Conservation (phyloP, 495 filamentous ascomycete species). For the Rhypophila decipiens region DNA sequence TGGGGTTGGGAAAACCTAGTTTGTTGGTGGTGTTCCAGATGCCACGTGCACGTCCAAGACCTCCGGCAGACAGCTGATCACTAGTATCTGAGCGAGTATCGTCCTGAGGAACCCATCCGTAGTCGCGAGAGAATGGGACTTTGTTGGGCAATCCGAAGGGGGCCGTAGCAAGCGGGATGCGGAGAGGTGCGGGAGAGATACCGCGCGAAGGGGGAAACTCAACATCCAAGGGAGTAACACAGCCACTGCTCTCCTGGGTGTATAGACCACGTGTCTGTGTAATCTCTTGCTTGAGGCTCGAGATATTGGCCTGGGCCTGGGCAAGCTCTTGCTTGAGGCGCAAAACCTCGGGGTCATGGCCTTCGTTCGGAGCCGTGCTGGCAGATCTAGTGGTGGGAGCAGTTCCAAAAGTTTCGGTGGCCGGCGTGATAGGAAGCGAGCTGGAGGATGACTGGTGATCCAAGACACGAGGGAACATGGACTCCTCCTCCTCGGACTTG, state of each 20-base stretch:
- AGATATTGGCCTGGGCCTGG: slow-evolving; percentile 72
- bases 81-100: slow-evolving; percentile 61
- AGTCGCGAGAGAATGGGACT: slow-evolving; percentile 46
- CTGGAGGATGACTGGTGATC: slow-evolving; percentile 44
- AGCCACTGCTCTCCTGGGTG: slow-evolving; percentile 31
- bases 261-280: slow-evolving; percentile 63
- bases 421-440: slow-evolving; percentile 53
- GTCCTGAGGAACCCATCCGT: slow-evolving; percentile 58
- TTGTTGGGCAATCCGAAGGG: slow-evolving; percentile 48
- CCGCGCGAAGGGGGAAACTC: slow-evolving; percentile 19
- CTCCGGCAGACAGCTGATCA: slow-evolving; percentile 54
- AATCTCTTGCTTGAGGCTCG: slow-evolving; percentile 76
- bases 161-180: slow-evolving; percentile 21
- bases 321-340: slow-evolving; percentile 67
- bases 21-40: slow-evolving; percentile 52
- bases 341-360: slow-evolving; percentile 31
- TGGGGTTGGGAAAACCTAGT: slow-evolving; percentile 21
- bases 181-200: slow-evolving; percentile 17
- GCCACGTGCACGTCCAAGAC: slow-evolving; percentile 53
- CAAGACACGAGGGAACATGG: slow-evolving; percentile 23
- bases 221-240: slow-evolving; percentile 19
- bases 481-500: slow-evolving; percentile 38
- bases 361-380: slow-evolving; percentile 34
- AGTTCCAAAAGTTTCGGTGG: slow-evolving; percentile 46
- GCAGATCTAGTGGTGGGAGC: slow-evolving; percentile 39